A percentile compares a stretch with the other conserved stretches of the same genome.
Conservation (phyloP, 2,329 filamentous ascomycete genomes). For the Exophiala xenobiotica region DNA sequence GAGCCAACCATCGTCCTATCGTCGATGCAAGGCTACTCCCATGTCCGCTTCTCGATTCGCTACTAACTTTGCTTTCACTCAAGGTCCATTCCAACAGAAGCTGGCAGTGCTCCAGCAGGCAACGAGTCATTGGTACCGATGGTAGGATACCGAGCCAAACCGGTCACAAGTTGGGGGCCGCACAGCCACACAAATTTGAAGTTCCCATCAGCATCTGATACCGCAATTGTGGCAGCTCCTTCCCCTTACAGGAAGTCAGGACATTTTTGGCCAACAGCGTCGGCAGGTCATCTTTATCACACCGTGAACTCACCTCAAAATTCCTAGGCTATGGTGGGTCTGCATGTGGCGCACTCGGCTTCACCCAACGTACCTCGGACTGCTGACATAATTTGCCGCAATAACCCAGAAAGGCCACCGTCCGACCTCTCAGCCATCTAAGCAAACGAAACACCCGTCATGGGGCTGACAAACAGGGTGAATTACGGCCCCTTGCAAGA, state of each 20-base stretch:
- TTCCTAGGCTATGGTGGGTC: neutral
- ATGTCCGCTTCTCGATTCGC: too few species aligned
- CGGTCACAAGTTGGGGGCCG: neutral
- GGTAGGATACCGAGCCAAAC: neutral
- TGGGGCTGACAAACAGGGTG: neutral
- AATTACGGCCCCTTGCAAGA: neutral
- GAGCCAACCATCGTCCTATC: too few species aligned
- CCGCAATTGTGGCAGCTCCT: constrained; percentile 8
- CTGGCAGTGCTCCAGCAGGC: neutral
- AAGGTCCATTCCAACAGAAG: neutral
- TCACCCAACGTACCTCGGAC: neutral
- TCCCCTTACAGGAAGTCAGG: neutral
- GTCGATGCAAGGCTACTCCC: too few species aligned
- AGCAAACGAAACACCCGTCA: constrained; percentile 19
- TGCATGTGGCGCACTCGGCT: neutral
- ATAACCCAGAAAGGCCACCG: neutral
- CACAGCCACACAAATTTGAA: constrained; percentile 10
- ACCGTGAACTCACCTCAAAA: neutral
- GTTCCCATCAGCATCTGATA: constrained; percentile 3
- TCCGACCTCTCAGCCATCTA: constrained; percentile 5
- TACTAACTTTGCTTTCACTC: neutral
- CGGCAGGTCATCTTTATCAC: neutral
- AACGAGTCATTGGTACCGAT: neutral
- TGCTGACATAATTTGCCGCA: constrained; percentile 23
- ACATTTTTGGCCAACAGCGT: neutral